Base-by-base conservation (phyloP, 345 rosid genomes). In the Sonneratia alba region DNA sequence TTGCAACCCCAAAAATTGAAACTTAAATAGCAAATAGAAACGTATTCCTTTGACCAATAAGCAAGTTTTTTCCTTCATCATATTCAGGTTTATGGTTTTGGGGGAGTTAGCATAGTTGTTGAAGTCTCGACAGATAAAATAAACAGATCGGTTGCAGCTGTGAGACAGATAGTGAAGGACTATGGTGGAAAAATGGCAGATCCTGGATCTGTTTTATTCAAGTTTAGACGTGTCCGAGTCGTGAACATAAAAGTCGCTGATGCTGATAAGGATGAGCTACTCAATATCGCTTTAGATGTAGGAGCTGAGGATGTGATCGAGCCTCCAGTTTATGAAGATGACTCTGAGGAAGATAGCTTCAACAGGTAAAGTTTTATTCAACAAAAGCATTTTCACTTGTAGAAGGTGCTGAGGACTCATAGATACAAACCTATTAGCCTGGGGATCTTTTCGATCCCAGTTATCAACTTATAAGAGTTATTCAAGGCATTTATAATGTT, bases 231-330 rank as follows among this genome's bases (percentile, higher is more conserved):
- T 74, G 96, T 75, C 71, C 81, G 92, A 42, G 91, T 81, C 71
- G 96, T 83, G 72, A 91, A 90, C 80, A 79, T 94, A 72, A 90
- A 87, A 73, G 89, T 86, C 43, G 69, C 80, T 8, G 93, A 90
- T 79, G 89, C 84, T 70, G 97, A 89, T 71, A 88, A 87, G 84
- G 97, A 94, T 72, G 89, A 86, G 81, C 93, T 94, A 48, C 87
- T 94, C 56, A 27, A 59, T 42, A 71, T 90, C 81, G 96, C 93
- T 63, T 76, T 91, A 77, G 98, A 94, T 85, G 87, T 93, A 71
- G 98, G 97, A 40, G 98, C 95, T 13, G 97, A 94, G 85, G 97
- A 94, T 84, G 96, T 90, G 74, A 84, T 91, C 77, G 98, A 94
- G 63, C 98, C 97, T 75, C 86, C 87, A 18, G 67, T 63, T 11